Percentiles rank a stretch among this genome's conserved stretches.
These are phyloP conservation scores for Diutina mesorugosa DNA, from an alignment of 1,139 yeast genomes.

Conservation along the genomic window DNA sequence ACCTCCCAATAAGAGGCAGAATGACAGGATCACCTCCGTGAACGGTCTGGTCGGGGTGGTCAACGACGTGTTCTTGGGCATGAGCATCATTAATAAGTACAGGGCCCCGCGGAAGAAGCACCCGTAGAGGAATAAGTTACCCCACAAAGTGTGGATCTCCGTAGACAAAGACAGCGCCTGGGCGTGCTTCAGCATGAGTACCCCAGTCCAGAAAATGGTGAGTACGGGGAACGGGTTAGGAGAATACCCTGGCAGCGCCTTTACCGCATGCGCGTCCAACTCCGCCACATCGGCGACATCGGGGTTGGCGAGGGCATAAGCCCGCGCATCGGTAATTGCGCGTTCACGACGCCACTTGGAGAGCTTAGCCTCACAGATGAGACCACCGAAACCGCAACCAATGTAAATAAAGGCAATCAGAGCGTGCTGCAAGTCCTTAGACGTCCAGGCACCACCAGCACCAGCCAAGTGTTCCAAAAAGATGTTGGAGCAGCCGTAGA, in stretches of 20 bases:
- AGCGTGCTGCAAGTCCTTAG: slow-evolving; percentile 89
- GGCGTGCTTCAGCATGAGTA: slow-evolving; percentile 88
- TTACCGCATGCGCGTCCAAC: slow-evolving; percentile 12
- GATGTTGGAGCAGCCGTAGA: slow-evolving; percentile 80
- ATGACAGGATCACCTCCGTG: slow-evolving; percentile 70
- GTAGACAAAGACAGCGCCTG: slow-evolving; percentile 76
- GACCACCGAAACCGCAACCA: slow-evolving; percentile 89
- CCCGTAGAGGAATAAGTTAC: slow-evolving; percentile 63
- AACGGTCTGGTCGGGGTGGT: slow-evolving; percentile 51
- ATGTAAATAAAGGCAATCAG: slow-evolving; percentile 90
- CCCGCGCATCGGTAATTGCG: slow-evolving; percentile 4
- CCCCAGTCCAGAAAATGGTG: slow-evolving; percentile 92
- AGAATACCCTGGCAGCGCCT: slow-evolving; percentile 60
- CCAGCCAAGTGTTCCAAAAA: slow-evolving; percentile 71
- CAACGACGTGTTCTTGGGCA: slow-evolving; percentile 26
- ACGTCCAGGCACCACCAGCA: slow-evolving; percentile 77
- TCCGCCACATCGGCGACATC: slow-evolving; percentile 19
- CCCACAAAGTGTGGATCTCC: slow-evolving; percentile 84
- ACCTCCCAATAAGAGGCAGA: slow-evolving; percentile 80
- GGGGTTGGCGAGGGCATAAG: slow-evolving; percentile 19
- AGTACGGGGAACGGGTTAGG: slow-evolving; percentile 91
- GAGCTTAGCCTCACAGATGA: slow-evolving; percentile 56
- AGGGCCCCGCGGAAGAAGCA: slow-evolving; percentile 67
- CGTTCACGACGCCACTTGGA: slow-evolving; percentile 27
- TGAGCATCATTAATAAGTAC: slow-evolving; percentile 41